Conservation (phyloP, 345 rosid species). For the Eucalyptus paniculata region DNA sequence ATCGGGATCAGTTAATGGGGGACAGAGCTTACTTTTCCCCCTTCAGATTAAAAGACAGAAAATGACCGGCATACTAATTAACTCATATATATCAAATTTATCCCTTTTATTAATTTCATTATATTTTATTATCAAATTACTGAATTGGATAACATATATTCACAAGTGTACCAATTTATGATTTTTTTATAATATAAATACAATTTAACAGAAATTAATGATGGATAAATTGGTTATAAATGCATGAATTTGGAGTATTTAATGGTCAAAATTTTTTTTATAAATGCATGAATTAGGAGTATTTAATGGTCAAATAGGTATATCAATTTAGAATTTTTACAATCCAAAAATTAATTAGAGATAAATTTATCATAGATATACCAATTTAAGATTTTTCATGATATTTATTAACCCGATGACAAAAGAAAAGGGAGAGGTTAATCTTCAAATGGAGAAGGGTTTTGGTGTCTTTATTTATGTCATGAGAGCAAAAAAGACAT, state of each 20-base stretch:
- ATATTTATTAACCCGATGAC: background rate
- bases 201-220: rapidly evolving
- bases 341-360: rapidly evolving
- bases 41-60: background rate
- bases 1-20: background rate
- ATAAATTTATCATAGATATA: rapidly evolving
- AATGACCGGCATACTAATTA: too few relatives aligned
- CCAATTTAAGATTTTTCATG: too few relatives aligned
- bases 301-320: too few relatives aligned
- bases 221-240: too few relatives aligned
- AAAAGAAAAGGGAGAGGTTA: background rate
- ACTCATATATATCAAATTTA: too few relatives aligned
- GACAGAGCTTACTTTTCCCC: background rate
- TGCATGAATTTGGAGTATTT: too few relatives aligned
- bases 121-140: too few relatives aligned
- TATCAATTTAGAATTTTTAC: too few relatives aligned
- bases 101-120: rapidly evolving
- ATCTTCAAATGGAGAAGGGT: background rate
- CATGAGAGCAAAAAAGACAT: background rate
- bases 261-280: too few relatives aligned
- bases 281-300: too few relatives aligned
- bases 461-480: background rate
- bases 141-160: too few relatives aligned
- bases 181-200: too few relatives aligned
- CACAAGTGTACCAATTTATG: rapidly evolving